Base-by-base conservation (phyloP, 768 basidiomycete genomes). In the Tylopilus sp. region DNA sequence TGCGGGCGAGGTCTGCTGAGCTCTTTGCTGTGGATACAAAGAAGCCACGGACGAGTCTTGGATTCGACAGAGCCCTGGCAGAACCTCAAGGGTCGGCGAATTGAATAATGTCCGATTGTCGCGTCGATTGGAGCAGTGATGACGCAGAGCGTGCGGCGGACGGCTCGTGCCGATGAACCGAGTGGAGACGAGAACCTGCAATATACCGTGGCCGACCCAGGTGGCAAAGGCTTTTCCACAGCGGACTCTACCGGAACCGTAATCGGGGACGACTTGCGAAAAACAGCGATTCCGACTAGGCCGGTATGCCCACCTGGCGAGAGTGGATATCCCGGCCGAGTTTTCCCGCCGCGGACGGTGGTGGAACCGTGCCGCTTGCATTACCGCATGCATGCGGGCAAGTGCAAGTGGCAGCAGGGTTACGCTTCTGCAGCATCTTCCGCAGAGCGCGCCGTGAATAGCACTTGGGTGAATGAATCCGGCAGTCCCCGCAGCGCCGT, bases 51-150 rank as follows among this genome's bases (percentile, higher is more conserved):
- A 43, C 11, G n/a, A n/a, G 21, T 43, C 46, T 26, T 43, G 24
- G 6, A 22, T 26, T 31, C 38, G 33, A 14, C n/a, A 28, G 24
- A 50, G 24, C 55, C 56, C 56, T 48, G 50, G 36, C 33, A 44
- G 28, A 36, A 45, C 41, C 31, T 42, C 42, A 44, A 54, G 59
- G 53, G 53, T 58, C 63, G 59, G 63, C 22, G 37, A 53, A 37
- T 50, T 54, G 52, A 64, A 53, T 55, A 7, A 24, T 36, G 6
- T 54, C 63, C 55, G 59, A 44, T 46, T 48, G 48, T 62, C 49
- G 46, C 13, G 33, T n/a, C 31, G 52, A 44, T 48, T 22, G 34
- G 55, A 19, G 9, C 42, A 36, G 48, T 21, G 57, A 24, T 38
- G 46, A 43, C 41, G 46, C 46, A 49, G 26, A 28, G 22, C 37